Evolutionary conservation across 805 yeast genomes (phyloP).

Genomic region (Wickerhamiella alocasiicola): DNA sequence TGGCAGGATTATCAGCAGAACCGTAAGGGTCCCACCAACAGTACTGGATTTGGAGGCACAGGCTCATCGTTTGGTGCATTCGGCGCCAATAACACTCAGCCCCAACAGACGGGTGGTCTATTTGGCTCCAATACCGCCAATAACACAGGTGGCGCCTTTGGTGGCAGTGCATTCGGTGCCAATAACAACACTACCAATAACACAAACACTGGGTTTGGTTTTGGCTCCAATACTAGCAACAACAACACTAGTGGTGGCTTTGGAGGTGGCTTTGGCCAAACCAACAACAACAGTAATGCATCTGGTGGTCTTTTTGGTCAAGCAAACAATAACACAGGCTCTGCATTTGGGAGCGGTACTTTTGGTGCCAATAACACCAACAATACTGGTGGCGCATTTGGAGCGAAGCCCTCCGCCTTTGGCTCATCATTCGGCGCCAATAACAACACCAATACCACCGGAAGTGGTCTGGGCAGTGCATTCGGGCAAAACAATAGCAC

Average conservation of each 20-base stretch:
- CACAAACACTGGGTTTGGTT: slow-evolving; percentile 16
- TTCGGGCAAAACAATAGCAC: slow-evolving; percentile 18
- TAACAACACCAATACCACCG: slow-evolving; percentile 4
- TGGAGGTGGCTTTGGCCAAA: slow-evolving; percentile 18
- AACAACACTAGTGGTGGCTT: slow-evolving; percentile 15
- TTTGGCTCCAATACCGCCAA: not conserved
- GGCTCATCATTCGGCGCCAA: slow-evolving; percentile 16
- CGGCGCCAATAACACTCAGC: slow-evolving; percentile 11
- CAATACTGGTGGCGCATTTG: slow-evolving; percentile 12
- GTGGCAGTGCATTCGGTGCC: slow-evolving; percentile 14
- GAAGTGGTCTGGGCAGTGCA: slow-evolving; percentile 8
- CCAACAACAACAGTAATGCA: slow-evolving; percentile 13
- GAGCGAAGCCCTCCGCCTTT: slow-evolving; percentile 6
- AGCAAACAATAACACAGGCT: slow-evolving; percentile 3
- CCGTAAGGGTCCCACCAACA: slow-evolving; percentile 26
- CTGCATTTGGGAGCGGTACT: slow-evolving; percentile 15
- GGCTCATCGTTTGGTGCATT: slow-evolving; percentile 7
- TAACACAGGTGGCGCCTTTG: slow-evolving; percentile 7
- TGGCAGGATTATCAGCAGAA: slow-evolving; percentile 76
- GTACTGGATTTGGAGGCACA: slow-evolving; percentile 2
- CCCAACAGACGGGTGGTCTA: slow-evolving; percentile 13
- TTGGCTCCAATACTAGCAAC: slow-evolving; percentile 23
- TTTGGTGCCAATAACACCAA: slow-evolving; percentile 14
- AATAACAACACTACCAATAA: slow-evolving; percentile 3
- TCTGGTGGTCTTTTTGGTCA: slow-evolving; percentile 11